Evolutionary conservation across 805 yeast genomes (phyloP), one percentile per base, ranked within the genome.

Genomic region (Nematodospora valgi): DNA sequence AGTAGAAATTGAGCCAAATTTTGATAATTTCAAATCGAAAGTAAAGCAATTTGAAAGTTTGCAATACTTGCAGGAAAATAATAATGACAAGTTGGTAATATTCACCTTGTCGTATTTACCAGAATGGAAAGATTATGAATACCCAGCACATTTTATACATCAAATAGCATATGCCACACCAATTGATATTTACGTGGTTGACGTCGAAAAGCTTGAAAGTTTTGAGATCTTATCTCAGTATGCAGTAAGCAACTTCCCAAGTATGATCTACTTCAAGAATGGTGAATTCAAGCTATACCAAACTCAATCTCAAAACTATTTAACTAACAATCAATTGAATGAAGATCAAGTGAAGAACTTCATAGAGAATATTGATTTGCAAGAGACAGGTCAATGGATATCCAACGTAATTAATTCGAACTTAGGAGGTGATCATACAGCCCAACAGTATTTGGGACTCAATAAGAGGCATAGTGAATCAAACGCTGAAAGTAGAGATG

Each of bases 81-180:
- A 20, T 6, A 29, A 43, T 11, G 43, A 48, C 18, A 39, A 38
- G 14, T 31, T 61, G 33, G 50, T 62, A 2, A 57, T 59, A 2
- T 50, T 60, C 20, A 47, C 58, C 1, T 40, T 44, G 25, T 23
- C 49, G 5, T 53, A 49, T 35, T 23, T 49, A 15, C 34, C 40
- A 5, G 65, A 50, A 9, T 67, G 71, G 70, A 40, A 43, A 20
- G 50, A 53, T n/a, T 53, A 49, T 37, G 41, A 51, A 23, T 51
- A 47, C 30, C 69, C 69, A 3, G 35, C 45, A 4, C 72, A 67
- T 38, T 62, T 58, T 36, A 59, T 49, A 40, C 68, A 62, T 37
- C 35, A 35, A 31, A 35, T 61, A n/a, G 55, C 64, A 27, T 43
- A 8, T 14, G 39, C 23, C 8, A 9, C 30, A 17, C 13, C 35